Conservation (phyloP, 139 green algal genomes). For the Micromonas pusilla region DNA sequence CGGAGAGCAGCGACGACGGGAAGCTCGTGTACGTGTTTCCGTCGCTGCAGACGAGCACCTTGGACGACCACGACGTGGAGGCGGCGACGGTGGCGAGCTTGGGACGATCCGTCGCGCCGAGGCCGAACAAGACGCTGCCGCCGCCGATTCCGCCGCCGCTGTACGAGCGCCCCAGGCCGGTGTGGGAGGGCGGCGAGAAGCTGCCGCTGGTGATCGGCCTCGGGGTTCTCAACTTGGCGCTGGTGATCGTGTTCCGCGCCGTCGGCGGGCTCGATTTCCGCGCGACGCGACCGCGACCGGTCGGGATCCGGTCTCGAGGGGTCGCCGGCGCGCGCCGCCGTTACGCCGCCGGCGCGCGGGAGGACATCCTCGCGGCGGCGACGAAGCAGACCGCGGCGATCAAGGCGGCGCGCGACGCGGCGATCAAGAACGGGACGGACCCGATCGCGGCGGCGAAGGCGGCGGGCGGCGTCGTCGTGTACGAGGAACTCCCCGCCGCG, state of each 20-base stretch:
- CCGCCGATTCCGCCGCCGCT: conserved; percentile 33
- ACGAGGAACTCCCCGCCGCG: neutral
- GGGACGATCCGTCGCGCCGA: neutral
- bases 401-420: neutral
- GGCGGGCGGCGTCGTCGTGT: neutral
- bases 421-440: neutral
- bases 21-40: conserved; percentile 39
- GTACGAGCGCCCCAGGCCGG: conserved; percentile 16
- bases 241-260: neutral
- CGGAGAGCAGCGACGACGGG: conserved; percentile 32
- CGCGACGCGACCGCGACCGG: neutral
- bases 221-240: conserved; percentile 23
- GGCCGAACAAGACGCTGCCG: neutral
- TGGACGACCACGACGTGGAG: neutral
- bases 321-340: neutral
- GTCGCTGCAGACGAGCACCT: conserved; percentile 22
- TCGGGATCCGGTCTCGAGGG: neutral
- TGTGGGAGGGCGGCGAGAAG: conserved; percentile 31
- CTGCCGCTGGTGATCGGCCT: conserved; percentile 22
- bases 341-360: neutral
- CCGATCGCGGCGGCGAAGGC: neutral
- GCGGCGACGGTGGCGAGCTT: neutral
- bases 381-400: neutral
- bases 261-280: conserved; percentile 24
- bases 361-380: neutral